phyloP scores from a whole-genome alignment of 169 alveolate species.

The Plasmodium malariae region DNA sequence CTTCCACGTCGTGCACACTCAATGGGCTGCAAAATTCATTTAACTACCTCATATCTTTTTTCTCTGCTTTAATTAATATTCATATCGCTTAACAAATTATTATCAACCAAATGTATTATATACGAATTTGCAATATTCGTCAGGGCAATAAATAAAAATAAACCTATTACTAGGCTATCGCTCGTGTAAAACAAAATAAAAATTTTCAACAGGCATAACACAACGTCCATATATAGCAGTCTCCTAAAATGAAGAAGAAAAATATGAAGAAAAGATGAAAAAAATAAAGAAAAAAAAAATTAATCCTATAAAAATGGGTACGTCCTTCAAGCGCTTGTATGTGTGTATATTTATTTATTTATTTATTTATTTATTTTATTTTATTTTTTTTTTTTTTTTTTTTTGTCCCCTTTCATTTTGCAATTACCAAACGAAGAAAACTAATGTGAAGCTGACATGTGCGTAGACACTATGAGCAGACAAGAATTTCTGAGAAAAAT shows the following conservation, averaged over 20 bases:
- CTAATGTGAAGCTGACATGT: conserved; percentile 51
- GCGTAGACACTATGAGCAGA: conserved; percentile 56
- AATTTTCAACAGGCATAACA: conserved; percentile 42
- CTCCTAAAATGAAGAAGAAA: conserved; percentile 34
- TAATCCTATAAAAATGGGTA: neutral
- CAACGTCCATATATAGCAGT: conserved; percentile 63
- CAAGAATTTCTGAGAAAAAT: conserved; percentile 63
- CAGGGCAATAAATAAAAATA: conserved; percentile 26
- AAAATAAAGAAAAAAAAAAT: neutral
- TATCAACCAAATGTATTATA: conserved; percentile 48
- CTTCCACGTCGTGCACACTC: too few species aligned
- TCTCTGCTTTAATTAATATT: neutral
- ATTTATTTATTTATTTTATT: neutral
- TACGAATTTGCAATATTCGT: conserved; percentile 42
- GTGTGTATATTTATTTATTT: too few species aligned
- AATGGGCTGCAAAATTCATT: too few species aligned
- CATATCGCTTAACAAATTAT: conserved; percentile 42
- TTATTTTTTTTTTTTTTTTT: neutral
- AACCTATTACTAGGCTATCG: neutral
- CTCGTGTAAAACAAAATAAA: conserved; percentile 36
- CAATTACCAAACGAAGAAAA: conserved; percentile 49
- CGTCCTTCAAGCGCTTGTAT: too few species aligned
- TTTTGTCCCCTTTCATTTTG: neutral
- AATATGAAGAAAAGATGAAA: neutral
- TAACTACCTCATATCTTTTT: neutral